phyloP scores from a whole-genome alignment of 2,329 filamentous ascomycete genomes.

The Ascochyta pisi region DNA sequence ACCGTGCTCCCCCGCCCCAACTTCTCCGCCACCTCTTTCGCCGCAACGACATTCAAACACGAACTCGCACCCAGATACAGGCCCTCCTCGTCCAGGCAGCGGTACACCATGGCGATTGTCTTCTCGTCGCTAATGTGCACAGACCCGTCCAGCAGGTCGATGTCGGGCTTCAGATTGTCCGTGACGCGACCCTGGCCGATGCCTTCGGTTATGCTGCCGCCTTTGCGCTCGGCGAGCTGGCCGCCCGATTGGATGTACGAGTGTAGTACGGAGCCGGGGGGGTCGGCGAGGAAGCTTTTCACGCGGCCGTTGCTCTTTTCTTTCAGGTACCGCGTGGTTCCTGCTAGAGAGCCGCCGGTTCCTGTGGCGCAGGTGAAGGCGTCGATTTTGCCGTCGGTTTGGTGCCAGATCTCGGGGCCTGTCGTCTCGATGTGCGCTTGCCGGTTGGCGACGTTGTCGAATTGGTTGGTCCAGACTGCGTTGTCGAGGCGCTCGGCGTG shows the following conservation, averaged over 20 bases:
- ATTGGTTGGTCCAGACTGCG: slow-evolving; percentile 98
- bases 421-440: slow-evolving; percentile 96
- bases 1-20: slow-evolving; percentile 88
- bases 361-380: slow-evolving; percentile 96
- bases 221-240: slow-evolving; percentile 78
- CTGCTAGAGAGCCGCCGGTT: slow-evolving; percentile 89
- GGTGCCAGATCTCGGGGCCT: slow-evolving; percentile 94
- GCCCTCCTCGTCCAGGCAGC: slow-evolving; percentile 94
- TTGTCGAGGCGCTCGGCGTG: slow-evolving; percentile 88
- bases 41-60: slow-evolving; percentile 92
- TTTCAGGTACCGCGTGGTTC: slow-evolving; percentile 88
- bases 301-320: slow-evolving; percentile 78
- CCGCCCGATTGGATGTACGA: slow-evolving; percentile 88
- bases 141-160: slow-evolving; percentile 83
- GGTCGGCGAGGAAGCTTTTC: slow-evolving; percentile 89
- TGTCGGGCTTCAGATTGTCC: slow-evolving; percentile 88
- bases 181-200: slow-evolving; percentile 97
- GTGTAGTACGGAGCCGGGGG: slow-evolving; percentile 90
- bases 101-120: slow-evolving; percentile 97
- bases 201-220: slow-evolving; percentile 93
- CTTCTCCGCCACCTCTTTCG: slow-evolving; percentile 90
- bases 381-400: slow-evolving; percentile 84
- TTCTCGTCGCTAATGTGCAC: slow-evolving; percentile 88
- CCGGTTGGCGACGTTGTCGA: slow-evolving; percentile 94
- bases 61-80: slow-evolving; percentile 94